Base-by-base conservation (phyloP, 1,284 basidiomycete genomes). In the Cryptococcus wingfieldii region DNA sequence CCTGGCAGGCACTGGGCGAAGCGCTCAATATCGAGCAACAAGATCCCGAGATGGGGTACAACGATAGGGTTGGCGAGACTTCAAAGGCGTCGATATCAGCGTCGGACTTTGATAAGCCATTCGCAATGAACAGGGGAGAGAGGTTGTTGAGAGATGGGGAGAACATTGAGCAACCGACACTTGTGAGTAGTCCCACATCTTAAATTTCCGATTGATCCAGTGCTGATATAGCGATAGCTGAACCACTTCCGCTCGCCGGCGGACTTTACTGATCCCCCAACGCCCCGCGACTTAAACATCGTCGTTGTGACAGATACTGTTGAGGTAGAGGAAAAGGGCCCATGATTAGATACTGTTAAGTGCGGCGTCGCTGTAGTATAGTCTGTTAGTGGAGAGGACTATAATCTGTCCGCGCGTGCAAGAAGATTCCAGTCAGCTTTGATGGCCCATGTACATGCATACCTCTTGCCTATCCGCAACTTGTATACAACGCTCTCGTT, bases 1-100 rank as follows among this genome's bases (percentile, higher is more conserved):
- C 66, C 0, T 71, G 69, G 69, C 58, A 49, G 3, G 58, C 64
- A 19, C 53, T 71, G 25, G 63, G 64, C n/a, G 67, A 71, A 38
- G 50, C 66, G 39, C 50, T 69, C 18, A 63, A 68, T 47, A 47
- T 71, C 28, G 62, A 69, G 16, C 42, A 18, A 50, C 42, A 14
- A 52, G 55, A 47, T 8, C 39, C 9, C 41, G 31, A 46, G 39
- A 43, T 34, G 47, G 51, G 48, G 34, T 55, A 59, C 12, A 31
- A 64, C 10, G 41, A 48, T 23, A 59, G 55, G 23, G 39, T 60
- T 27, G 58, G 54, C 19, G 58, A 56, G 44, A 57, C 42, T 14
- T 16, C n/a, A 5, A 10, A 38, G 49, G 23, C 18, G 34, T 27
- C 13, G 19, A 12, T 9, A 38, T 41, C 23, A 18, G 27, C 25